Conservation (phyloP, 208 protist species). For the Acanthamoeba polyphaga region DNA sequence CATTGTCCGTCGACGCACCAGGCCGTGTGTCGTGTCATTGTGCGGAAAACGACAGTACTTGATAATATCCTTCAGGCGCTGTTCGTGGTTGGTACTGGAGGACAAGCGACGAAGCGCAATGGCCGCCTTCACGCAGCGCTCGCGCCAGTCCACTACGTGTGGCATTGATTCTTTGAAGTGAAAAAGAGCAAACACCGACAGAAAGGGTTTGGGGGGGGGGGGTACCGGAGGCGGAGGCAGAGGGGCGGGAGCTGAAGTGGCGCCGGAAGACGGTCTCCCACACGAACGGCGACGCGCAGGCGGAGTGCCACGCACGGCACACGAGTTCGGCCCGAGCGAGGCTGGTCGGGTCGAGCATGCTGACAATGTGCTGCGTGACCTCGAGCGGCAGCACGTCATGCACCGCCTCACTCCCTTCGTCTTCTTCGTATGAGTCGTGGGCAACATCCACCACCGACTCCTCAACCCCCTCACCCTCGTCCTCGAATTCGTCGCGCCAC, state of each 20-base stretch:
- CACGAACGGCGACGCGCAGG: not conserved
- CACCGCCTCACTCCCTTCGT: not conserved
- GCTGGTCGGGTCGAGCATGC: not conserved
- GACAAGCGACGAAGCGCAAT: not conserved
- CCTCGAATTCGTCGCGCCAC: too few species aligned
- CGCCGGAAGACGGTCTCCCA: not conserved
- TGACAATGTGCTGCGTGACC: slow-evolving; percentile 1
- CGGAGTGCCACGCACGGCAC: not conserved
- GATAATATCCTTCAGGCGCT: not conserved
- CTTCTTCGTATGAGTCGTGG: not conserved
- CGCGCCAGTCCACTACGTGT: not conserved
- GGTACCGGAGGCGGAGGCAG: not conserved
- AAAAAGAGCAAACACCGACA: too few species aligned
- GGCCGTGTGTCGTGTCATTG: too few species aligned
- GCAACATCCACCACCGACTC: too few species aligned
- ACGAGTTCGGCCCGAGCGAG: not conserved
- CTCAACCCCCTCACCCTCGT: too few species aligned
- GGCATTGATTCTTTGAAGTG: too few species aligned
- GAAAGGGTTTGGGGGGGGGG: not conserved
- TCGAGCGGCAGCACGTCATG: not conserved
- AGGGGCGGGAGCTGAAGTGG: not conserved
- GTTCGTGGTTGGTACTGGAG: not conserved
- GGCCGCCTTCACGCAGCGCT: not conserved
- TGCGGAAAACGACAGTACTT: not conserved
- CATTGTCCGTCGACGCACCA: too few species aligned